A percentile compares a stretch with the other conserved stretches of the same genome.
Conservation (phyloP, 495 filamentous ascomycete species). For the Hypoxylon crocopeplum region DNA sequence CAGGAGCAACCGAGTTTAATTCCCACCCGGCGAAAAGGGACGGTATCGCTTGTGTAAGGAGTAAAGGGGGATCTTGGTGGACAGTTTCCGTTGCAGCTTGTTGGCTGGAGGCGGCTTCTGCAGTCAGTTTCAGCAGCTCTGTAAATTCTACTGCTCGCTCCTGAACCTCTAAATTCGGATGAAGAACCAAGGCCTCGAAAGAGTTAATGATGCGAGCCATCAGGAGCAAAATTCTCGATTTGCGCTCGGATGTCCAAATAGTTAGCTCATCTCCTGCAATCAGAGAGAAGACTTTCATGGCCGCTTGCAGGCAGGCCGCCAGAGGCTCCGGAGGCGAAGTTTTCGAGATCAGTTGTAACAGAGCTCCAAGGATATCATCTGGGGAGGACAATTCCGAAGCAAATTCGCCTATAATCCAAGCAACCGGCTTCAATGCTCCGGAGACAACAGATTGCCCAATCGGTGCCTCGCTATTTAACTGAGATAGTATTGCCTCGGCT, state of each 20-base stretch:
- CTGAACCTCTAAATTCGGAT: constrained; percentile 93
- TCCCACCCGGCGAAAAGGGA: constrained; percentile 84
- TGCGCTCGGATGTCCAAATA: constrained; percentile 68
- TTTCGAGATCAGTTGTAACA: constrained; percentile 71
- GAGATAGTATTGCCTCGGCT: constrained; percentile 76
- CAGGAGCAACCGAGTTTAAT: constrained; percentile 84
- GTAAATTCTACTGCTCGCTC: constrained; percentile 91
- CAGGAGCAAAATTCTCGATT: constrained; percentile 73
- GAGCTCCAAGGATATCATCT: constrained; percentile 68
- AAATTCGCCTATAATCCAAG: constrained; percentile 91
- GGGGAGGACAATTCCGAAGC: constrained; percentile 69
- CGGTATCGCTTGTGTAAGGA: constrained; percentile 88
- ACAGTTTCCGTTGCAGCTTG: constrained; percentile 58
- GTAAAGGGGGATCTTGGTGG: constrained; percentile 71
- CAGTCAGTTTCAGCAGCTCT: constrained; percentile 83
- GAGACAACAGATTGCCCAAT: constrained; percentile 48
- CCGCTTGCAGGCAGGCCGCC: constrained; percentile 81
- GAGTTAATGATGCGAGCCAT: constrained; percentile 81
- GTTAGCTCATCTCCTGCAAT: constrained; percentile 62
- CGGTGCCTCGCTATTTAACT: constrained; percentile 50
- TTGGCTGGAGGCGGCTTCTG: constrained; percentile 77
- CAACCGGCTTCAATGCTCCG: constrained; percentile 72
- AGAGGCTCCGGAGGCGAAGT: constrained; percentile 65
- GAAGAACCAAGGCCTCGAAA: constrained; percentile 74
- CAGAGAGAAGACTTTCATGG: constrained; percentile 80